Percentiles rank a stretch among this genome's conserved stretches.
Evolutionary conservation across 2,329 filamentous ascomycete species (phyloP).

Genomic region (Pseudogymnoascus sp.): DNA sequence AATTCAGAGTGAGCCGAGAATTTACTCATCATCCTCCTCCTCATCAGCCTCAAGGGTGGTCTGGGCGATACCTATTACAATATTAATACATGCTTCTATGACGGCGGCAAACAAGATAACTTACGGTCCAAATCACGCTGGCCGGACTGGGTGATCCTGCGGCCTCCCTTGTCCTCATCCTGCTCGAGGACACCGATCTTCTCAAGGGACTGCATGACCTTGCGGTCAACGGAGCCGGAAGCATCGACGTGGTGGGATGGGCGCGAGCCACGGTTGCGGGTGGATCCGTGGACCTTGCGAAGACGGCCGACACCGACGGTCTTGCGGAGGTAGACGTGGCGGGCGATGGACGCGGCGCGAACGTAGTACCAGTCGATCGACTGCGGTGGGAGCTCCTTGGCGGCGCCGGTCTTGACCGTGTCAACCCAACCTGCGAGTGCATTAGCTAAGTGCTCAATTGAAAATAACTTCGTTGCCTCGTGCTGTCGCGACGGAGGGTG

Average conservation of each 20-base stretch:
- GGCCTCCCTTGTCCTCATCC: slow-evolving; percentile 97
- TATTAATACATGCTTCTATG: background rate
- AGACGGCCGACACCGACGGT: slow-evolving; percentile 97
- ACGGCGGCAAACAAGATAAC: slow-evolving; percentile 18
- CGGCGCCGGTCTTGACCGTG: slow-evolving; percentile 95
- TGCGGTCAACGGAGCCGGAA: slow-evolving; percentile 91
- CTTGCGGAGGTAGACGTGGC: slow-evolving; percentile 99
- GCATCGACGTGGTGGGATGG: slow-evolving; percentile 94
- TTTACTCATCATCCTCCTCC: slow-evolving; percentile 50
- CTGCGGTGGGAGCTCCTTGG: slow-evolving; percentile 97
- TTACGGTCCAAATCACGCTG: slow-evolving; percentile 96
- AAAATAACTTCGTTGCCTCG: background rate
- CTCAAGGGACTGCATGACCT: slow-evolving; percentile 94
- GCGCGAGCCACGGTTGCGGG: slow-evolving; percentile 92
- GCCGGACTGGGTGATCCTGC: slow-evolving; percentile 94
- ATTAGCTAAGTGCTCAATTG: background rate
- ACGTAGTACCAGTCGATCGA: slow-evolving; percentile 94
- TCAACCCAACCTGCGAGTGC: slow-evolving; percentile 78
- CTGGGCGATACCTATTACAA: slow-evolving; percentile 58
- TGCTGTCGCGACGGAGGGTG: background rate
- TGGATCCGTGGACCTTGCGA: slow-evolving; percentile 88
- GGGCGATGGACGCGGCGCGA: slow-evolving; percentile 89
- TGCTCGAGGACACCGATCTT: slow-evolving; percentile 98
- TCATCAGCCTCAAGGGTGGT: slow-evolving; percentile 67
- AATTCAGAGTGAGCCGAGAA: slow-evolving; percentile 5